Base-by-base conservation (phyloP, 805 yeast species). In the Cyberlindnera maritima region DNA sequence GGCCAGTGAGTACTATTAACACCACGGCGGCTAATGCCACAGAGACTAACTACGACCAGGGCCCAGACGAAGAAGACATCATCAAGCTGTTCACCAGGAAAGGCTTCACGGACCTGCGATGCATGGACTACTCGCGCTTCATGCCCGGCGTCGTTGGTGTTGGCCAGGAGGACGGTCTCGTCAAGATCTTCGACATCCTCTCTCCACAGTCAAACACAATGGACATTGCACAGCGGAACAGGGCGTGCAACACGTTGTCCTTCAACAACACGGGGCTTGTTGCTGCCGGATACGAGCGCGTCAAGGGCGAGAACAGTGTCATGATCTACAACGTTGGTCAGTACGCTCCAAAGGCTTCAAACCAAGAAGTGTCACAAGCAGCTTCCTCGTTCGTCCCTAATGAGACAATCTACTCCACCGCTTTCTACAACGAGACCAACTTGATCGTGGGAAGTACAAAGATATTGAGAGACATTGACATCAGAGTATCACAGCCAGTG, bases 281-380 rank as follows among this genome's bases (percentile, higher is more conserved):
- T 4, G 96, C 88, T 0, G 79, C 84, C 32, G 96, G 95, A 1
- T 75, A 83, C 48, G 97, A 89, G 52, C 79, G 88, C 54, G 26
- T 53, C 1, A 56, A 48, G 21, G 73, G 80, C 53, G 95, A 87
- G 56, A 78, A 80, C 48, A 82, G 92, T 19, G 67, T 91, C 37
- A 85, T 85, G 54, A 72, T 91, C 4, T 91, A 94, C 91, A 89
- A 88, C 60, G 71, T 87, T 3, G 79, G 77, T 46, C 81, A 81
- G 54, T 84, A 80, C 50, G 68, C 79, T 1, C 39, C 47, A 13
- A 64, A 71, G 39, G 64, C 63, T 37, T 70, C 70, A 19, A 75
- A 74, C 48, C 78, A 77, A 29, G 79, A 77, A 43, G 67, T 77
- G 2, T 70, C 72, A n/a, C 71, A 75, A 44, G 83, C 88, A 4